Evolutionary conservation across 345 rosid species (phyloP).

Genomic region (Populus davidiana): DNA sequence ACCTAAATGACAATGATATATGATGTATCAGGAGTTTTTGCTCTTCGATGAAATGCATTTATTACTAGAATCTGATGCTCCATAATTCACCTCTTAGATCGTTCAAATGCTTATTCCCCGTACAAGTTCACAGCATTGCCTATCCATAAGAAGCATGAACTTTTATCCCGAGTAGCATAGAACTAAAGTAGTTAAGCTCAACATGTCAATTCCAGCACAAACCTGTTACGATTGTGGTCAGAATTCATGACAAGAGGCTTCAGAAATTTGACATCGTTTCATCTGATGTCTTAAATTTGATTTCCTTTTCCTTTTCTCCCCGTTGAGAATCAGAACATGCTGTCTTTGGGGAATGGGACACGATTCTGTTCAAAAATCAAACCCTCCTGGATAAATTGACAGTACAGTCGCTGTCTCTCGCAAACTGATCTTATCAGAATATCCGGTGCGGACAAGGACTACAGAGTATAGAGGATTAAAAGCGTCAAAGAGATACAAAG

Average conservation of each 20-base stretch:
- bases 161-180: background rate
- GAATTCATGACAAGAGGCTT: background rate
- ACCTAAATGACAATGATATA: too few relatives aligned
- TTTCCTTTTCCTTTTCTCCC: background rate
- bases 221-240: too few relatives aligned
- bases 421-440: background rate
- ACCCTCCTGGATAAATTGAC: background rate
- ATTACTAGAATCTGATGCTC: too few relatives aligned
- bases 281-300: too few relatives aligned
- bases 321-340: background rate
- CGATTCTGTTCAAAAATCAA: background rate
- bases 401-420: background rate
- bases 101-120: too few relatives aligned
- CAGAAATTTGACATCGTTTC: too few relatives aligned
- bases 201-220: slow-evolving; percentile 1
- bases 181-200: background rate
- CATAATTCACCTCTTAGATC: too few relatives aligned
- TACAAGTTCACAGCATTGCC: too few relatives aligned
- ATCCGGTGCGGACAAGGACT: background rate
- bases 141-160: background rate
- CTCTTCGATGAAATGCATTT: too few relatives aligned
- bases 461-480: background rate
- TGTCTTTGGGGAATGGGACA: background rate
- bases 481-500: too few relatives aligned
- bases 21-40: too few relatives aligned